phyloP scores from a whole-genome alignment of 179 eudicot species.

The Pouteria campechiana region DNA sequence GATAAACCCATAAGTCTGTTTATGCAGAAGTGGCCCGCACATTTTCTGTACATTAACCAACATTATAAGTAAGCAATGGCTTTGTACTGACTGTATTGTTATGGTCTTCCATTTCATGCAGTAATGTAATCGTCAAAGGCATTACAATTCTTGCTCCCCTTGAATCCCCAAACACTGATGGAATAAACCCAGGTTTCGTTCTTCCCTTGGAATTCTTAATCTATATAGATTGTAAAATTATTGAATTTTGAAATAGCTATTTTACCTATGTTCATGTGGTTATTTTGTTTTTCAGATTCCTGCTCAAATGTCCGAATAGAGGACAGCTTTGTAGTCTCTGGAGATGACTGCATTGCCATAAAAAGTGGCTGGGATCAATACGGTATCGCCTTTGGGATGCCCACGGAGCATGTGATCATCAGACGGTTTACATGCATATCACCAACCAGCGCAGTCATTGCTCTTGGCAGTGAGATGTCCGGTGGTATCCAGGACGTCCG shows the following conservation, averaged over 20 bases:
- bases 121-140: conserved; percentile 53
- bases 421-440: conserved; percentile 66
- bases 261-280: neutral
- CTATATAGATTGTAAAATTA: too few relatives aligned
- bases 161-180: conserved; percentile 74
- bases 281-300: conserved; percentile 33
- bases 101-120: conserved; percentile 10
- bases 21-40: too few relatives aligned
- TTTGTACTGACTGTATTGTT: too few relatives aligned
- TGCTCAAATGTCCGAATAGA: conserved; percentile 67
- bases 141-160: conserved; percentile 62
- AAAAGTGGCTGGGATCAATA: conserved; percentile 88
- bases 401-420: conserved; percentile 51
- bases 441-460: conserved; percentile 73
- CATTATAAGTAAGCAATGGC: too few relatives aligned
- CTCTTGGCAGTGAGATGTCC: conserved; percentile 82
- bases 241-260: too few relatives aligned
- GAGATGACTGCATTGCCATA: conserved; percentile 79
- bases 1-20: too few relatives aligned
- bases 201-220: neutral
- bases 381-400: conserved; percentile 63
- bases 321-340: conserved; percentile 65
- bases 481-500: conserved; percentile 69
- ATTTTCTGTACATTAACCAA: too few relatives aligned
- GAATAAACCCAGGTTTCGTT: conserved; percentile 58